phyloP scores from a whole-genome alignment of 805 yeast genomes.

The Candida xiaguanensis region DNA sequence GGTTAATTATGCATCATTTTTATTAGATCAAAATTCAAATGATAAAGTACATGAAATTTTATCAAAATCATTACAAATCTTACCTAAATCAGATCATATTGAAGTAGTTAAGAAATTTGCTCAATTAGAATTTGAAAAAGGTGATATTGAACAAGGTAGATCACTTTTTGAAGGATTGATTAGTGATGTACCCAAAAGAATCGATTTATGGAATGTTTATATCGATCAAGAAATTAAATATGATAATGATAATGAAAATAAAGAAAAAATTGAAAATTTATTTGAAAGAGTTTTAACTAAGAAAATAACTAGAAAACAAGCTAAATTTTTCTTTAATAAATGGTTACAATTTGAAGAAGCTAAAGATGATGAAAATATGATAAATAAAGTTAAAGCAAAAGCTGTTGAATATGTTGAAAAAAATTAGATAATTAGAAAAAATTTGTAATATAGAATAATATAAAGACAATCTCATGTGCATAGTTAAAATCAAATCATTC shows the following conservation, averaged over 20 bases:
- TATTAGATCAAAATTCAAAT: conserved; percentile 53
- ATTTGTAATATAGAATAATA: too few species aligned
- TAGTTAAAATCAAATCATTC: too few species aligned
- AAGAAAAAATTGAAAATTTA: conserved; percentile 66
- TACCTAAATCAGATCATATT: conserved; percentile 70
- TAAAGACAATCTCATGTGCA: too few species aligned
- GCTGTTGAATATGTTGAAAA: conserved; percentile 72
- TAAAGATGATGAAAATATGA: conserved; percentile 60
- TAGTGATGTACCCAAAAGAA: conserved; percentile 85
- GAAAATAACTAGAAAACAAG: conserved; percentile 81
- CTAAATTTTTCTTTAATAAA: conserved; percentile 89
- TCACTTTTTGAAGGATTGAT: conserved; percentile 90
- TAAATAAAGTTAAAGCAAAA: conserved; percentile 83
- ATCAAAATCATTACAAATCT: conserved; percentile 65
- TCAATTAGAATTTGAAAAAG: conserved; percentile 78
- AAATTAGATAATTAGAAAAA: neutral
- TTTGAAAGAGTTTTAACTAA: conserved; percentile 73
- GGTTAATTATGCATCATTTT: conserved; percentile 76
- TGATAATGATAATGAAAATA: conserved; percentile 38
- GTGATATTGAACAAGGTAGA: conserved; percentile 92
- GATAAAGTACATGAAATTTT: conserved; percentile 71
- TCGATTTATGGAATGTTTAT: conserved; percentile 93
- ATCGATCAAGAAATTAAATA: conserved; percentile 86
- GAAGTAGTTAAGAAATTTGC: conserved; percentile 87
- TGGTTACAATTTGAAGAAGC: conserved; percentile 83